Conservation (phyloP, 495 filamentous ascomycete species). For the Neurospora sublineolata region DNA sequence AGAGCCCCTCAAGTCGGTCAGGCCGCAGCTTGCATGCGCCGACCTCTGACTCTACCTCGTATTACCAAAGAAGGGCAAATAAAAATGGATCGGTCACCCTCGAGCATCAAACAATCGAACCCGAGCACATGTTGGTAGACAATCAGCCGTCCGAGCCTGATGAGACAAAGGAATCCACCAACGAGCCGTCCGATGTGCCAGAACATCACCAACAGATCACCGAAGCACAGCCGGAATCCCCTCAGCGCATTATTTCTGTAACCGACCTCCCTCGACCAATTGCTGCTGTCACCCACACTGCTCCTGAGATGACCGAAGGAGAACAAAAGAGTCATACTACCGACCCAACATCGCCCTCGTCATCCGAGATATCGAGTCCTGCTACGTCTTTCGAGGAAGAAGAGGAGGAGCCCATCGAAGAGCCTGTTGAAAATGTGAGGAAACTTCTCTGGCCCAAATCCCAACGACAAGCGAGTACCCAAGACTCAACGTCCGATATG, state of each 20-base stretch:
- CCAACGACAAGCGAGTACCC: neutral
- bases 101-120: neutral
- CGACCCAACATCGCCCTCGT: neutral
- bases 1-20: neutral
- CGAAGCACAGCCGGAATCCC: neutral
- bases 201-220: neutral
- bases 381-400: neutral
- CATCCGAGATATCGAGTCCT: neutral
- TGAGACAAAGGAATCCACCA: neutral
- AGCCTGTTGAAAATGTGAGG: neutral
- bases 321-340: neutral
- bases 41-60: neutral
- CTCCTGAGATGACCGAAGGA: neutral
- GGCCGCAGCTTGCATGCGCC: neutral
- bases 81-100: neutral
- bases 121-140: neutral
- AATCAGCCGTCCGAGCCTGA: neutral
- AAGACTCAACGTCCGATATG: neutral
- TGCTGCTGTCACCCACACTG: neutral
- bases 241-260: neutral
- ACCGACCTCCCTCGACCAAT: neutral
- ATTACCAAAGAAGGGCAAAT: neutral
- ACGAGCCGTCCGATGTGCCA: neutral
- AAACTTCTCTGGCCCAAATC: slow-evolving; percentile 18
- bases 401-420: neutral